Conservation (phyloP, 305 asterid genomes). For the Fraxinus nigra region DNA sequence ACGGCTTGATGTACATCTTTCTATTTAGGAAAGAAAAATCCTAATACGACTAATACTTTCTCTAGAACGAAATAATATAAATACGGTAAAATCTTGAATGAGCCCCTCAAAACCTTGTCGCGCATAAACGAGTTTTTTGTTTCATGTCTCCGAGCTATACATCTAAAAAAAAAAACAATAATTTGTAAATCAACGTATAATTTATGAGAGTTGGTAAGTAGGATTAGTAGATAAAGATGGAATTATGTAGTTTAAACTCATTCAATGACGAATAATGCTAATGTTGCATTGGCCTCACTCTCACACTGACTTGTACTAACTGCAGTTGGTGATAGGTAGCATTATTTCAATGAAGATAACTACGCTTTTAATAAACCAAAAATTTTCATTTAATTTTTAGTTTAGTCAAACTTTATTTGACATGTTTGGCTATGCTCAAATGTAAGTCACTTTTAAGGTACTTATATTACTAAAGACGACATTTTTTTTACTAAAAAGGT, state of each 20-base stretch:
- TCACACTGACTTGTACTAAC: background rate
- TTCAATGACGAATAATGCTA: constrained; percentile 38
- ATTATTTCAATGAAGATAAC: constrained; percentile 46
- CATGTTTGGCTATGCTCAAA: background rate
- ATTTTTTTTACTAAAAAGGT: too few relatives aligned
- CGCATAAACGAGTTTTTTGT: background rate
- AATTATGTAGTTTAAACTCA: constrained; percentile 41
- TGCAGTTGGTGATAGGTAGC: background rate
- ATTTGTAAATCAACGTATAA: background rate
- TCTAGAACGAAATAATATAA: too few relatives aligned
- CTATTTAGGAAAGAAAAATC: too few relatives aligned
- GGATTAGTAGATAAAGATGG: constrained; percentile 20
- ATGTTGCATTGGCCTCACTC: background rate
- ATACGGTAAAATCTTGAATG: background rate
- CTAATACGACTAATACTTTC: background rate
- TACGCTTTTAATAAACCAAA: constrained; percentile 33
- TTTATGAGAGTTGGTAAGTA: constrained; percentile 26
- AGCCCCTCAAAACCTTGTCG: background rate
- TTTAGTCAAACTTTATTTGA: background rate
- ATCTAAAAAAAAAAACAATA: too few relatives aligned
- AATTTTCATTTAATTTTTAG: too few relatives aligned
- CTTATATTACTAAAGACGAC: background rate
- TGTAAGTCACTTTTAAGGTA: background rate
- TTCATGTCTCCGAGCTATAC: background rate
- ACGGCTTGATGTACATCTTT: too few relatives aligned